Evolutionary conservation across 495 filamentous ascomycete genomes (phyloP), one percentile per base, ranked within the genome.

Genomic region (Aspergillus wentii): DNA sequence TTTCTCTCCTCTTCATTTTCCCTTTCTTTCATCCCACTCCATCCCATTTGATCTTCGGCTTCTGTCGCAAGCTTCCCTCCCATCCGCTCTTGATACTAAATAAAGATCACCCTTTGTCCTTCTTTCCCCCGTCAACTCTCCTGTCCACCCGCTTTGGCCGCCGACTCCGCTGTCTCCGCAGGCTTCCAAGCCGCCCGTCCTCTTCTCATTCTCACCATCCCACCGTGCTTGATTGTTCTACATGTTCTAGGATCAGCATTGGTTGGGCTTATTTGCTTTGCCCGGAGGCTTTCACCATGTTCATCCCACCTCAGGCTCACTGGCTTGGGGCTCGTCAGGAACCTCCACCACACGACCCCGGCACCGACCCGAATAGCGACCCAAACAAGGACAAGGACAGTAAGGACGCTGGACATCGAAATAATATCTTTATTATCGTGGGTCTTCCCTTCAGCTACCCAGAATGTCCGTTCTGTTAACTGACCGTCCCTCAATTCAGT

Each of bases 361-460:
- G 14, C 14, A 26, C 17, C 27, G 27, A 38, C n/a, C 22, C 10
- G n/a, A 38, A 25, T 21, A 20, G 35, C 11, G 17, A 13, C 9
- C 14, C 33, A 22, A 23, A 28, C 17, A 33, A 23, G 11, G 17
- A 38, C 15, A 16, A 20, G 30, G 29, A 33, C 21, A 34, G 17
- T 5, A 38, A 38, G 15, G 17, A 36, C 19, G 31, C 11, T 13
- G 18, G 3, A 11, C n/a, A n/a, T n/a, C 43, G 33, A 15, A 55
- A 44, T 27, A 46, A 42, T 30, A 43, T 44, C 30, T 33, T 50
- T 17, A 52, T 58, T 19, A 50, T 51, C 8, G 55, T 59, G 25
- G 40, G 51, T 38, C 10, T 38, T 29, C 8, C 19, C 18, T 20
- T 28, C 6, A n/a, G n/a, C n/a, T n/a, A n/a, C n/a, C n/a, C n/a